Percentiles rank a stretch among this genome's conserved stretches.
phyloP scores from a whole-genome alignment of 768 basidiomycete species.

The Termitomyces sp. region DNA sequence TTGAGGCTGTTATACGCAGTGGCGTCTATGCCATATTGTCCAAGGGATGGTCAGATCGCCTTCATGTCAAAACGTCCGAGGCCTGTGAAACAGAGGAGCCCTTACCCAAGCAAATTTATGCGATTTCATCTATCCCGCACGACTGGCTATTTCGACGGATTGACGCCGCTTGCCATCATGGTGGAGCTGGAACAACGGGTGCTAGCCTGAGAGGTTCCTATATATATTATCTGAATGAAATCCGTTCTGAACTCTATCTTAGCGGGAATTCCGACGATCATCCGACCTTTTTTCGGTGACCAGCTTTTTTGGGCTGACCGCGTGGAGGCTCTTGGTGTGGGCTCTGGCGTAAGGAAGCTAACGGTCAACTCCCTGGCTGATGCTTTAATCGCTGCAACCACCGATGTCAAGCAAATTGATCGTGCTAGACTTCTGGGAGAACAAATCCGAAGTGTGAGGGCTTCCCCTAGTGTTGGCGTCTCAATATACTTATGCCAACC shows the following conservation, averaged over 20 bases:
- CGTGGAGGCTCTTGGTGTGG: slow-evolving; percentile 93
- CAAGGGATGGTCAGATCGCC: slow-evolving; percentile 96
- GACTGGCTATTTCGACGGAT: slow-evolving; percentile 95
- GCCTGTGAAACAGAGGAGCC: slow-evolving; percentile 60
- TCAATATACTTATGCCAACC: slow-evolving; percentile 3
- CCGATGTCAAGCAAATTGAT: slow-evolving; percentile 82
- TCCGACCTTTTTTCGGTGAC: slow-evolving; percentile 97
- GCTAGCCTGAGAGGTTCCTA: slow-evolving; percentile 82
- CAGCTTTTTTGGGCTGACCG: slow-evolving; percentile 98
- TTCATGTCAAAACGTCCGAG: slow-evolving; percentile 59
- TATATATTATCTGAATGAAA: not conserved
- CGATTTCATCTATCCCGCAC: slow-evolving; percentile 83
- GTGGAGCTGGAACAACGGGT: slow-evolving; percentile 94
- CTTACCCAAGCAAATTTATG: slow-evolving; percentile 74
- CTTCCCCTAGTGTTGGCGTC: not conserved
- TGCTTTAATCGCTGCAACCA: slow-evolving; percentile 77
- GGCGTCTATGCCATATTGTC: slow-evolving; percentile 92
- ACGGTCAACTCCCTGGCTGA: slow-evolving; percentile 73
- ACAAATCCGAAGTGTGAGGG: slow-evolving; percentile 71
- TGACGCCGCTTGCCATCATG: slow-evolving; percentile 97
- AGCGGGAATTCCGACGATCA: slow-evolving; percentile 94
- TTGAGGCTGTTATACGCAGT: slow-evolving; percentile 82
- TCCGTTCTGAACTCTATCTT: not conserved
- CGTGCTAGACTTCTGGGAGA: slow-evolving; percentile 83
- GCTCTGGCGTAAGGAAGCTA: slow-evolving; percentile 81